Evolutionary conservation across 495 filamentous ascomycete species (phyloP), one percentile per base, ranked within the genome.

Genomic region (Annulohypoxylon moriforme): DNA sequence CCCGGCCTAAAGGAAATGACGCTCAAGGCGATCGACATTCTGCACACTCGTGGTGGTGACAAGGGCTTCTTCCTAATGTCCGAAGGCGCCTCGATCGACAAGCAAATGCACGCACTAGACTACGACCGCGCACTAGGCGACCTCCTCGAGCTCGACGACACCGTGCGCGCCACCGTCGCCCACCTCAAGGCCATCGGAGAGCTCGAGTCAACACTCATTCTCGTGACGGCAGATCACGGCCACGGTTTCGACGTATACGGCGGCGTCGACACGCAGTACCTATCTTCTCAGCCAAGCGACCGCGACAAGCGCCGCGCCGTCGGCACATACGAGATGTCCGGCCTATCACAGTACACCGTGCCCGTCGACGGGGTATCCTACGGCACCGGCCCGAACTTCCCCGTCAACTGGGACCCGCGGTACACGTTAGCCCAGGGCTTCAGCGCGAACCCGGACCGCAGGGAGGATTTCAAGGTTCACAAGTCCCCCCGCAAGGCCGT

Each of bases 1-100:
- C 91, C 91, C 2, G 91, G 91, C 3, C 85, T 92, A 16, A 92
- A 91, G 76, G 89, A 93, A n/a, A 93, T 93, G 91, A 93, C 91
- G 0, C 81, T 92, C 40, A 93, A 93, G 79, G 90, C 91, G 0
- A 85, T 93, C 58, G 91, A 93, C 55, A 87, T 93, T 24, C 83
- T 93, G 27, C 77, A 89, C 71, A 78, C 80, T 13, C 90, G 91
- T 16, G 84, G 86, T 59, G 81, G 81, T n/a, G 82, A 88, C 47
- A 84, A 91, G 34, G 91, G 91, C 5, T 93, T 88, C 83, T 92
- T 93, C 83, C 81, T 93, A 71, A 93, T 93, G 91, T 85, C 86
- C 3, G 91, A 93, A 80, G 91, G 88, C 8, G 90, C 91, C 9
- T 91, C 88, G 16, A 90, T 93, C 75, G 91, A 93, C 81, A 93